These are phyloP conservation scores for Senna siamea DNA, from an alignment of 306 rosid genomes.

Conservation along the genomic window DNA sequence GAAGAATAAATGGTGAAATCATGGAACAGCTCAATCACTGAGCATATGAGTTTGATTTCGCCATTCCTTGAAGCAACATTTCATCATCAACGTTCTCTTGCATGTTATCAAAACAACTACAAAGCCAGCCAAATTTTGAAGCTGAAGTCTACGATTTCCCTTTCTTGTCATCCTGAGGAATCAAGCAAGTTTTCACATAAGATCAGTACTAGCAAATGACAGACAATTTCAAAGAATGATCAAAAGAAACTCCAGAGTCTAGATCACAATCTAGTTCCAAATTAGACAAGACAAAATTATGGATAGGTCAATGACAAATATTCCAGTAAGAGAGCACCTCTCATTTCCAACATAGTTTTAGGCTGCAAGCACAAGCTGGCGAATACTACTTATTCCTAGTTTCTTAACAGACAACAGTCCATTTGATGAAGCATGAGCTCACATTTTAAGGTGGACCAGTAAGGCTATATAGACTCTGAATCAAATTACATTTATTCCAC, in stretches of 20 bases:
- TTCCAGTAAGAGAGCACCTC: not conserved
- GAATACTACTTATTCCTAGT: not conserved
- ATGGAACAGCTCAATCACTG: too few species aligned
- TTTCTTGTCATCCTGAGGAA: constrained; percentile 64
- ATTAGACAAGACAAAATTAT: not conserved
- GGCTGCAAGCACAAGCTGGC: too few species aligned
- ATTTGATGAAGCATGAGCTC: too few species aligned
- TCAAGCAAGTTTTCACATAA: constrained; percentile 29
- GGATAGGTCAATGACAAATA: not conserved
- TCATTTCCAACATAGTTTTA: not conserved
- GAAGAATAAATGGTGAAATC: too few species aligned
- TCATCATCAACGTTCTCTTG: constrained; percentile 38
- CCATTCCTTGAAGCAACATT: constrained; percentile 4
- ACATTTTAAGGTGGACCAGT: too few species aligned
- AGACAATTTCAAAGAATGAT: not conserved
- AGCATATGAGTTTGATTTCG: not conserved
- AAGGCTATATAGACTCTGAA: too few species aligned
- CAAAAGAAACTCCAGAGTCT: constrained; percentile 8
- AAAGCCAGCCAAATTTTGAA: constrained; percentile 27
- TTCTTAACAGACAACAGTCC: too few species aligned
- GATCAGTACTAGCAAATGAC: constrained; percentile 2
- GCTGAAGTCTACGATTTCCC: constrained; percentile 42
- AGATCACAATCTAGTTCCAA: not conserved
- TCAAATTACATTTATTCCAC: too few species aligned
- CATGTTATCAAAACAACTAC: constrained; percentile 33